Base-by-base conservation (phyloP, 306 rosid species). In the Fagus crenata region DNA sequence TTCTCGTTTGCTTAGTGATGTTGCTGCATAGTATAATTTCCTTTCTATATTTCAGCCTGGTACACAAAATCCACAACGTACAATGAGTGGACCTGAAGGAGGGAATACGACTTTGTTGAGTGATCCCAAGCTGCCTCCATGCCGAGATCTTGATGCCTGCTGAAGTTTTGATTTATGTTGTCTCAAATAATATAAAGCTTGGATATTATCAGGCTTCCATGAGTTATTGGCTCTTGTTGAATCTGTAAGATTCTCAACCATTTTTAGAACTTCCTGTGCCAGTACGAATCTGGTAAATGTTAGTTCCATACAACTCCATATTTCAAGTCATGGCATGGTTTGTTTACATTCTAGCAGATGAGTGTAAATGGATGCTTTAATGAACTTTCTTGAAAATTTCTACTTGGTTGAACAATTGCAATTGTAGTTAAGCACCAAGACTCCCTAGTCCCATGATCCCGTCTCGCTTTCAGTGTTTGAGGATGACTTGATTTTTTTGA, bases 131-230 rank as follows among this genome's bases (percentile, higher is more conserved):
- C 96, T 96, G 5, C 96, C 98, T 74, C 98, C 97, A 7, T 92
- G 98, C 90, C 93, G 99, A 12, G 97, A 96, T 75, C 92, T 92
- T 35, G 97, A 91, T 74, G 78, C 99, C 78, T 96, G 98, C 87
- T 96, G 80, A 87, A 83, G 53, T 73, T 75, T 39, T 70, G 75
- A 51, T 67, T 43, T 53, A 4, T 77, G 65, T 81, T 84, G 84
- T 79, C 87, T 82, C 72, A 71, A 91, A 92, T 96, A 96, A 92
- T 85, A 84, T 85, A 82, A 89, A 86, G 89, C 89, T 81, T 75
- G 91, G 89, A 65, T 53, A 58, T 49, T 37, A 74, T 79, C 75
- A 75, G 75, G 87, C 88, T 86, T 89, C 90, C 84, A 60, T 72
- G 56, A 72, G 64, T 82, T 75, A 31, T 75, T 77, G 74, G 78